phyloP scores from a whole-genome alignment of 495 filamentous ascomycete species.

The Neurospora sp. region DNA sequence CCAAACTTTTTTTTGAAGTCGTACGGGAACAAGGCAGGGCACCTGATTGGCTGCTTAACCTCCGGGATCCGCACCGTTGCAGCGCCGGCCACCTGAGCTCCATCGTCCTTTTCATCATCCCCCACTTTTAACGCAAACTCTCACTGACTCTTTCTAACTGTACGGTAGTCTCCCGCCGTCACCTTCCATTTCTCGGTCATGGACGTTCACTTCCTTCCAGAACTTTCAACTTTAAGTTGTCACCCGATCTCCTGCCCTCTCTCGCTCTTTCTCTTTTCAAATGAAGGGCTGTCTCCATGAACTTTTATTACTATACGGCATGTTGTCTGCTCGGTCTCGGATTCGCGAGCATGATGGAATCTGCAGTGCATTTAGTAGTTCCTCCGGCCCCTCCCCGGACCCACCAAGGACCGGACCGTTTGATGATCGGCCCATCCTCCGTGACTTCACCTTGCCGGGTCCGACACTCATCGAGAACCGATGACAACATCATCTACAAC shows the following conservation, averaged over 20 bases:
- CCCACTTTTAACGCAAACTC: neutral
- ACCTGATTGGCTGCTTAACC: neutral
- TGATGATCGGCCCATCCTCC: neutral
- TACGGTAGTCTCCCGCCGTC: neutral
- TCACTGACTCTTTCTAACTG: neutral
- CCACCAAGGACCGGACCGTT: neutral
- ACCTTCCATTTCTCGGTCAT: neutral
- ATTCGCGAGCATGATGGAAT: neutral
- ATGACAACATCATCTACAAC: neutral
- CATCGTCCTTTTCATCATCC: neutral
- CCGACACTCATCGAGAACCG: neutral
- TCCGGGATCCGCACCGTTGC: neutral
- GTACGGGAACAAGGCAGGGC: neutral
- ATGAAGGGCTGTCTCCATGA: neutral
- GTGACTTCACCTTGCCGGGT: neutral
- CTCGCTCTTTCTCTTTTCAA: neutral
- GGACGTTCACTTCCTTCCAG: neutral
- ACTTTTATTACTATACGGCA: too few relatives aligned
- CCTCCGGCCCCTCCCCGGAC: neutral
- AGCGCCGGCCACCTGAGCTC: neutral
- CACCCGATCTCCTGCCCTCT: neutral
- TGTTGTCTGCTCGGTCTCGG: too few relatives aligned
- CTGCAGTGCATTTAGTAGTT: neutral
- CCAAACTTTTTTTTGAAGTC: slow-evolving; percentile 6
- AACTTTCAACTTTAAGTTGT: neutral